Evolutionary conservation across 2,329 filamentous ascomycete genomes (phyloP), one percentile per base, ranked within the genome.

Genomic region (Fusarium austroafricanum): DNA sequence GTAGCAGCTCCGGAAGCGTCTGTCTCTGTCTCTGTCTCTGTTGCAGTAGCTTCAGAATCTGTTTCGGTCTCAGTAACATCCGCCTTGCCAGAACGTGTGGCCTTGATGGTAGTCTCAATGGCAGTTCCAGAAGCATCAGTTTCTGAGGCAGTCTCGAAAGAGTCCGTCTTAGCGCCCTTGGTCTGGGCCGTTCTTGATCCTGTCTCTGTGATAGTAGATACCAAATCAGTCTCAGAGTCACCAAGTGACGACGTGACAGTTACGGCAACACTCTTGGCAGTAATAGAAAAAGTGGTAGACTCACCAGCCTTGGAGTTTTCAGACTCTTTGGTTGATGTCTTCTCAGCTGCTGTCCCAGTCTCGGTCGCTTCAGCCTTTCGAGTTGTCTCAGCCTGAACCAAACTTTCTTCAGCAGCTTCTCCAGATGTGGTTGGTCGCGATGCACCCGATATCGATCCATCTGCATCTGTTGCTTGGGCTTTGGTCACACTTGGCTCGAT

Each of bases 251-350:
- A 55, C 29, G 63, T 67, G 14, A 51, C 39, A 35, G 51, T 46
- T 21, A 31, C 35, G 20, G 42, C 15, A 43, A 35, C 26, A 43
- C 28, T 52, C 8, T 43, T 37, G 18, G 47, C 44, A 44, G 58
- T 54, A 17, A 49, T 43, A 67, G 46, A 31, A 26, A 52, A 52
- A 38, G 56, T 62, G 31, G 57, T 56, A 18, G 60, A 65, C 58
- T 68, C 63, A 59, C 67, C 59, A 60, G 67, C 67, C 50, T 54
- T 51, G 23, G 67, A 68, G 67, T 68, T 65, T 31, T 60, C 55
- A 61, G 67, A 61, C 52, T 58, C 64, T 3, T 53, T 29, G 39
- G 67, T 70, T 47, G 65, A 65, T 55, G 65, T 54, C 61, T 63
- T 65, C 20, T 70, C 58, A 68, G 66, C 66, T 31, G 65, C 46